phyloP scores from a whole-genome alignment of 139 green algal species.

The Mesotaenium endlicherianum region DNA sequence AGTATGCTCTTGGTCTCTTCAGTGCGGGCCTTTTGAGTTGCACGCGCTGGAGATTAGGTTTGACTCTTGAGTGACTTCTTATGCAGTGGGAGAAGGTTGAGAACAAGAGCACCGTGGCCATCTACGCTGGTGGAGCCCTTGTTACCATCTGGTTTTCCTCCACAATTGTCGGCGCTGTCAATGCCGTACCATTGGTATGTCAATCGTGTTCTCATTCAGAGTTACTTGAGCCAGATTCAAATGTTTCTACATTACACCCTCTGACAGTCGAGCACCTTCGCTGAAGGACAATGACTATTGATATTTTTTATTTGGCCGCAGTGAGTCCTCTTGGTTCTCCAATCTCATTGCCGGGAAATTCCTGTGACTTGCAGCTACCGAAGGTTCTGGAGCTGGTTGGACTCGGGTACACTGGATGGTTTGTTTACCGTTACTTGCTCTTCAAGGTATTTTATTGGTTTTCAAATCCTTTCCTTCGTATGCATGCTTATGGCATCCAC shows the following conservation, averaged over 20 bases:
- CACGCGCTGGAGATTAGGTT: too few relatives aligned
- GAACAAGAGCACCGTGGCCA: slow-evolving; percentile 82
- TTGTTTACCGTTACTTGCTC: slow-evolving; percentile 97
- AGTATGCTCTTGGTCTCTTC: too few relatives aligned
- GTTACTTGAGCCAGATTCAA: too few relatives aligned
- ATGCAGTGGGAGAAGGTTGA: slow-evolving; percentile 79
- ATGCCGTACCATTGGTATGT: slow-evolving; percentile 89
- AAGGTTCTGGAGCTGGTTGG: slow-evolving; percentile 98
- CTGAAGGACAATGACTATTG: too few relatives aligned
- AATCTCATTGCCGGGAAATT: slow-evolving; percentile 7
- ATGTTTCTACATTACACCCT: too few relatives aligned
- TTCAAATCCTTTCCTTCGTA: too few relatives aligned
- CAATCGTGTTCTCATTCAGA: too few relatives aligned
- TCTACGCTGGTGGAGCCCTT: slow-evolving; percentile 82
- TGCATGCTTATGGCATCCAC: too few relatives aligned
- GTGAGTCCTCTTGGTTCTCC: too few relatives aligned
- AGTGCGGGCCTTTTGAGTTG: too few relatives aligned
- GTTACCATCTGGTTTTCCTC: slow-evolving; percentile 85
- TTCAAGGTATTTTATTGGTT: slow-evolving; percentile 79
- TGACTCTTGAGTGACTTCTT: background rate
- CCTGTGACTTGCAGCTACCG: slow-evolving; percentile 64
- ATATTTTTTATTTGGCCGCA: too few relatives aligned
- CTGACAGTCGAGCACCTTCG: too few relatives aligned
- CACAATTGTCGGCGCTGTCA: slow-evolving; percentile 87
- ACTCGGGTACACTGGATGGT: slow-evolving; percentile 95